These are phyloP conservation scores for Senecio squalidus DNA, from an alignment of 140 eudicot genomes.

Conservation along the genomic window DNA sequence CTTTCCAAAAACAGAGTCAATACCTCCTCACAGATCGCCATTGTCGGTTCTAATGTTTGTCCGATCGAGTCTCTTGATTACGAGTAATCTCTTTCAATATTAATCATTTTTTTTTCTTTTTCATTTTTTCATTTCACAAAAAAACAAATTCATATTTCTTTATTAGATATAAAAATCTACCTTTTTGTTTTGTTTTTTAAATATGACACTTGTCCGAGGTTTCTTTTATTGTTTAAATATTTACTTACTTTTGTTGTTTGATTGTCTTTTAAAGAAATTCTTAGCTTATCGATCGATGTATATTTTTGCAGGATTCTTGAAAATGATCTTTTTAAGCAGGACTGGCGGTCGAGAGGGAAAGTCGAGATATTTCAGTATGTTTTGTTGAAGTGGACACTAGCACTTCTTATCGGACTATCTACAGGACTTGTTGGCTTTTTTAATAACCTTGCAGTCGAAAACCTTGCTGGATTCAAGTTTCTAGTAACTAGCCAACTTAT, in stretches of 20 bases:
- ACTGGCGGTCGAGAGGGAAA: constrained; percentile 88
- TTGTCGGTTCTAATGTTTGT: constrained; percentile 70
- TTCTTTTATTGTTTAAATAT: background rate
- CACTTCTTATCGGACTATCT: constrained; percentile 57
- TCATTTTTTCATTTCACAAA: background rate
- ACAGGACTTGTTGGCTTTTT: constrained; percentile 84
- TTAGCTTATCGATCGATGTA: too few species aligned
- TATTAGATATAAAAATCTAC: background rate
- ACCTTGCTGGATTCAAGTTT: constrained; percentile 86
- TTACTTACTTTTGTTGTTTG: constrained; percentile 1
- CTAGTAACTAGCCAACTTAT: constrained; percentile 61
- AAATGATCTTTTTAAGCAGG: constrained; percentile 91
- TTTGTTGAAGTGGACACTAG: constrained; percentile 83
- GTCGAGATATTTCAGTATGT: constrained; percentile 63
- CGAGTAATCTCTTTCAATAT: constrained; percentile 36
- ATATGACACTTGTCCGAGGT: background rate
- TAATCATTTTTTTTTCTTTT: background rate
- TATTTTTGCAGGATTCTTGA: constrained; percentile 62
- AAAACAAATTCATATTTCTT: background rate
- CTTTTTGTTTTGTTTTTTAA: background rate
- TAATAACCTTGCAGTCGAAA: constrained; percentile 81
- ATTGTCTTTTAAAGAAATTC: background rate
- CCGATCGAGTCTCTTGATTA: constrained; percentile 82
- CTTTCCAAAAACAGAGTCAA: constrained; percentile 45
- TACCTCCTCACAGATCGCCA: constrained; percentile 71